phyloP scores from a whole-genome alignment of 148 eudicot genomes.

The Chenopodium formosanum region DNA sequence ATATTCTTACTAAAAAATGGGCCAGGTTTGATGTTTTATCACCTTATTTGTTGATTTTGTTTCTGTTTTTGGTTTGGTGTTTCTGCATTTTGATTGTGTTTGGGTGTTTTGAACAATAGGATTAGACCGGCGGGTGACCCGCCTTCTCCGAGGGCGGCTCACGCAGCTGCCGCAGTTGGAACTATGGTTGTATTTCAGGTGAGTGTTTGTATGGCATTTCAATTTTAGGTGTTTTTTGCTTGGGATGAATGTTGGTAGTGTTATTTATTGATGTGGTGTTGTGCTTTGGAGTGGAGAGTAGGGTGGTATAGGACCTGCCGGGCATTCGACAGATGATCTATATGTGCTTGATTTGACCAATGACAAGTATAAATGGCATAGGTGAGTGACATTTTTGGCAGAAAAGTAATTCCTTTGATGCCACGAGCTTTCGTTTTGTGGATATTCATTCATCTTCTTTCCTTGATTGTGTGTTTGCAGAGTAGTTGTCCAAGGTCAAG shows the following conservation, averaged over 20 bases:
- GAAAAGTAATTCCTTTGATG: not conserved
- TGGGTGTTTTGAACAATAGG: slow-evolving; percentile 31
- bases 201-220: slow-evolving; percentile 22
- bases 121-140: slow-evolving; percentile 90
- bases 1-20: slow-evolving; percentile 78
- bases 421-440: not conserved
- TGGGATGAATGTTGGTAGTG: not conserved
- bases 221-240: not conserved
- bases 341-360: slow-evolving; percentile 85
- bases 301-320: slow-evolving; percentile 99
- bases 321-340: slow-evolving; percentile 94
- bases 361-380: slow-evolving; percentile 96
- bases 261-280: slow-evolving; percentile 20
- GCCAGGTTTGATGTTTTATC: slow-evolving; percentile 46
- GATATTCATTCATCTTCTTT: not conserved
- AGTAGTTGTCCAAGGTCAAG: slow-evolving; percentile 91
- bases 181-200: slow-evolving; percentile 99
- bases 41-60: no score
- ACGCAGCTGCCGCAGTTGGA: slow-evolving; percentile 89
- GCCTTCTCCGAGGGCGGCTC: slow-evolving; percentile 98
- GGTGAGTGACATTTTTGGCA: slow-evolving; percentile 41
- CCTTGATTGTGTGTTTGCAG: slow-evolving; percentile 36
- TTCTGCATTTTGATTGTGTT: not conserved
- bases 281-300: slow-evolving; percentile 26
- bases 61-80: not conserved